phyloP scores from a whole-genome alignment of 2,329 filamentous ascomycete species.

The Magnaporthiopsis poae region DNA sequence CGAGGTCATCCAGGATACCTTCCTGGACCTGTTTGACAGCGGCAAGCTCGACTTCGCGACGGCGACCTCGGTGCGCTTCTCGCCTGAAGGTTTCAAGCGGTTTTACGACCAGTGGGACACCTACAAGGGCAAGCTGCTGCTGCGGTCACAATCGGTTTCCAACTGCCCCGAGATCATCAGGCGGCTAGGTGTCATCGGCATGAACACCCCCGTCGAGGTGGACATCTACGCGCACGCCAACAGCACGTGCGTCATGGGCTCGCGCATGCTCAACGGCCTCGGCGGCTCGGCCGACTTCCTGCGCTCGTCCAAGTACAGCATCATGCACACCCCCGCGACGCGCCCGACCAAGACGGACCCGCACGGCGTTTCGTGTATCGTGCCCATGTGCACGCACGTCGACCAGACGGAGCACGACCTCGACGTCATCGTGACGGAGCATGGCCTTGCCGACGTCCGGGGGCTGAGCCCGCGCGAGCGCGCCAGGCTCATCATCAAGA shows the following conservation, averaged over 20 bases:
- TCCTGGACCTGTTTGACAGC: conserved; percentile 84
- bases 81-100: conserved; percentile 78
- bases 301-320: conserved; percentile 68
- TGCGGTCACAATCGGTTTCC: conserved; percentile 78
- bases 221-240: conserved; percentile 94
- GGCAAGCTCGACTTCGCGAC: conserved; percentile 83
- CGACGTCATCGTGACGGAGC: conserved; percentile 70
- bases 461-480: conserved; percentile 71
- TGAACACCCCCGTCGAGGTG: conserved; percentile 91
- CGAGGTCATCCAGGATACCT: conserved; percentile 84
- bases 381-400: conserved; percentile 87
- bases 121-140: conserved; percentile 72
- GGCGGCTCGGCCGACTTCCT: conserved; percentile 77
- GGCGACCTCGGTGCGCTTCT: conserved; percentile 82
- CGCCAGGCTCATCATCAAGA: conserved; percentile 74
- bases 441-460: conserved; percentile 74
- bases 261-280: conserved; percentile 76
- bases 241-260: conserved; percentile 80
- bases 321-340: conserved; percentile 80
- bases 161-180: conserved; percentile 88
- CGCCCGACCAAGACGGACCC: conserved; percentile 75
- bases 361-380: conserved; percentile 72
- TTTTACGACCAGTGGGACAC: conserved; percentile 80
- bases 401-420: conserved; percentile 91
- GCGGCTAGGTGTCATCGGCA: conserved; percentile 76